Evolutionary conservation across 23 red algal species (phyloP), one percentile per base, ranked within the genome.

Genomic region (Cyanidium caldarium): DNA sequence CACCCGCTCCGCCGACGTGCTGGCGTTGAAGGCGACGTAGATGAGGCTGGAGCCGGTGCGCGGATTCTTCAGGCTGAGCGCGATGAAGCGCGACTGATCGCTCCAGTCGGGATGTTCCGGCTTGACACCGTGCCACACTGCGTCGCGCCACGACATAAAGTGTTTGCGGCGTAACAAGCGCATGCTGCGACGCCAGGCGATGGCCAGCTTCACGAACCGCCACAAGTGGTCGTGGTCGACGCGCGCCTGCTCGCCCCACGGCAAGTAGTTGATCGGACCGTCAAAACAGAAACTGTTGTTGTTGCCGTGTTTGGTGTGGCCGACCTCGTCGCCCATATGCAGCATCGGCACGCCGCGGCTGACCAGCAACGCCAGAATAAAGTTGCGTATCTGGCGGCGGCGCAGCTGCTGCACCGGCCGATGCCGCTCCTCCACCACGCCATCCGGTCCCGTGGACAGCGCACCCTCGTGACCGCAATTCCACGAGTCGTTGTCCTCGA

Each of bases 331-430:
- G 0, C 84, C 84, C 73, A 80, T 77, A 13, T 46, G 17, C 10
- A 87, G 65, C 84, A 87, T 87, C 0, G 84, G 84, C 17, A 80
- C 61, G 2, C 84, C 84, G 21, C 84, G 58, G 2, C 73, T 79
- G 41, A 87, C 39, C 15, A 71, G 73, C 2, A 87, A 38, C 14
- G 76, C 76, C 33, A 81, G 36, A 10, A 80, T 69, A 30, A 87
- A 80, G 23, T 87, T 87, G 15, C 84, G 68, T 25, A 80, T n/a
- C 28, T 72, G 76, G 43, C 65, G 46, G 33, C 58, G 65, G 37
- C 68, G 65, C 23, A 65, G 35, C 15, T 35, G 35, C 15, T 33
- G 23, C 33, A 73, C 41, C 0, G 28, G 26, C 34, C 13, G 39
- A 21, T 69, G 42, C 16, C 16, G n/a, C 42, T 45, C n/a, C 16